Percentiles rank a stretch among this genome's conserved stretches.
phyloP scores from a whole-genome alignment of 1,139 yeast species.

The Taiozyma sp. region DNA sequence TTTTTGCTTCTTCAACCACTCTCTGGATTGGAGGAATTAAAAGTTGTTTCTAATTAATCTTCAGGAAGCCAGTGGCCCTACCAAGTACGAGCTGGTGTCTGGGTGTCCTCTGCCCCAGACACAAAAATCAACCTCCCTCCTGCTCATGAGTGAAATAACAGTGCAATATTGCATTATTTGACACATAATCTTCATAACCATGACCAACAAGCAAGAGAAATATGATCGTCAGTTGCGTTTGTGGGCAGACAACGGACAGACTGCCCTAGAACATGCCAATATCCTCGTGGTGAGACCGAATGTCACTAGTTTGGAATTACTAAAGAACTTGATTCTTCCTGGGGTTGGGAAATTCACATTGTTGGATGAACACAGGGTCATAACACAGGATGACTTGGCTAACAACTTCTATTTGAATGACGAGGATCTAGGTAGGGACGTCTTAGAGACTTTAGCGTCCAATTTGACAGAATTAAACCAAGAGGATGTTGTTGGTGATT shows the following conservation, averaged over 20 bases:
- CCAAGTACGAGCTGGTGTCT: too few species aligned
- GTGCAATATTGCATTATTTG: too few species aligned
- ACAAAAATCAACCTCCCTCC: too few species aligned
- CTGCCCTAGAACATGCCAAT: slow-evolving; percentile 50
- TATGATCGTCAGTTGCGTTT: slow-evolving; percentile 88
- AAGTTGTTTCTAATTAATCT: too few species aligned
- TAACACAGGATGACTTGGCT: slow-evolving; percentile 41
- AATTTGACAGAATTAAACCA: slow-evolving; percentile 53
- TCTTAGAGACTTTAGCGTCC: slow-evolving; percentile 36
- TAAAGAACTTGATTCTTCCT: slow-evolving; percentile 78
- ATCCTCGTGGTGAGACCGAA: slow-evolving; percentile 62
- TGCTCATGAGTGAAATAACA: too few species aligned
- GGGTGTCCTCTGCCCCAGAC: too few species aligned
- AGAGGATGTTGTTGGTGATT: slow-evolving; percentile 19
- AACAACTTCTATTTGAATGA: slow-evolving; percentile 59
- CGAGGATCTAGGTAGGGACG: slow-evolving; percentile 39
- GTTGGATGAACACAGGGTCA: slow-evolving; percentile 38
- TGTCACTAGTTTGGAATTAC: slow-evolving; percentile 59
- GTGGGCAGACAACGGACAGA: slow-evolving; percentile 83
- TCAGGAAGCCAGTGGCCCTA: too few species aligned
- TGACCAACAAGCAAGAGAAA: slow-evolving; percentile 26
- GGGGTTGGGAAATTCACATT: slow-evolving; percentile 71
- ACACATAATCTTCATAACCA: not conserved
- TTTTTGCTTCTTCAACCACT: too few species aligned
- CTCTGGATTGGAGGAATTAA: too few species aligned